Base-by-base conservation (phyloP, 2,329 filamentous ascomycete species). In the Mycosphaerella sp. region DNA sequence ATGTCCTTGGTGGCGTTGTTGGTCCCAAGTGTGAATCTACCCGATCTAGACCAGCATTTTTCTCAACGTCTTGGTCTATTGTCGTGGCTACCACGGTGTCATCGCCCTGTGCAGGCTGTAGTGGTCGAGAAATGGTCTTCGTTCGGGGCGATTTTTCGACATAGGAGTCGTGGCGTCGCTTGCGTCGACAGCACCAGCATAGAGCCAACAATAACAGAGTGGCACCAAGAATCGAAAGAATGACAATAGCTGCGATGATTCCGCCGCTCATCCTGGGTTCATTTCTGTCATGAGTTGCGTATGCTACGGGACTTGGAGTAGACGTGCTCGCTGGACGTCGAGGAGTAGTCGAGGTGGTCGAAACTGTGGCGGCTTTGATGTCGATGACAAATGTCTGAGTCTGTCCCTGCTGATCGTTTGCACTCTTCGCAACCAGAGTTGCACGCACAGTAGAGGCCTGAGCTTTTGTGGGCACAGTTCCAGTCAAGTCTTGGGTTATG, bases 361-460 rank as follows among this genome's bases (percentile, higher is more conserved):
- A 60, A 25, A 46, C 53, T 13, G 39, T 46, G 39, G 56, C 41
- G 16, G 52, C 40, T 18, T 62, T 55, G 35, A 73, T 52, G 13
- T 64, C 55, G 40, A 80, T 68, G 1, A 66, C 68, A 51, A 80
- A 75, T 2, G 63, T 61, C 48, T 75, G 71, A 7, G 69, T 70
- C 45, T 77, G 57, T 13, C 41, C 69, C 9, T 49, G 34, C 16
- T 50, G 70, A 13, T 25, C 40, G 6, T 28, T 45, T 8, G 50
- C 60, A 44, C 59, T 68, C 17, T 60, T 69, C 14, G 73, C 75
- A 8, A 66, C 74, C 32, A 80, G 53, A 10, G 68, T 73, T 17
- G 73, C 70, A 14, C 67, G 62, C 16, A 75, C 65, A 7, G 67
- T 66, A 32, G 69, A 62, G 1, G 73, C 64, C 6, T 66, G 56